Base-by-base conservation (phyloP, 139 green algal genomes). In the Closterium sp. region DNA sequence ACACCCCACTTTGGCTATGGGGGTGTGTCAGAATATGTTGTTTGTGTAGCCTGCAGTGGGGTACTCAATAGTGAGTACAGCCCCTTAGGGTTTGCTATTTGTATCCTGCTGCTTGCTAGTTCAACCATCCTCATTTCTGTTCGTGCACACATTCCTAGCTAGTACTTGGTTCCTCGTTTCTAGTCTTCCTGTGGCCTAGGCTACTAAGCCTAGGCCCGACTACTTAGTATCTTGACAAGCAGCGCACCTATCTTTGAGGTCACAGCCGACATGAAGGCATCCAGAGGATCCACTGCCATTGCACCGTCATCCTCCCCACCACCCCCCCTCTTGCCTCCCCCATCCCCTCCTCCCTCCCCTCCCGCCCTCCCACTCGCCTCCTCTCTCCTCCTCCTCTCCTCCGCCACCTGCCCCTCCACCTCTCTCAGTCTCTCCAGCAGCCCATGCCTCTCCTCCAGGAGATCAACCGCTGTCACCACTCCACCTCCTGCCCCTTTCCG, bases 201-300 rank as follows among this genome's bases (percentile, higher is more conserved):
- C n/a, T n/a, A n/a, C n/a, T n/a, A n/a, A n/a, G n/a, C n/a, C n/a
- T n/a, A n/a, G n/a, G n/a, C n/a, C n/a, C n/a, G n/a, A n/a, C n/a
- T n/a, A n/a, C n/a, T n/a, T n/a, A n/a, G n/a, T n/a, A n/a, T n/a
- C 2, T 38, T 2, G 2, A 38, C 1, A 3, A 50, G 85, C 42
- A 38, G 50, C 79, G 94, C 86, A 90, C 90, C 92, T 73, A 95
- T 94, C 31, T 94, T 85, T n/a, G 70, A 85, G 3, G 28, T 28
- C 9, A 96, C 88, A 17, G 88, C 32, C 19, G 32, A 87, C 92
- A 95, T 96, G 92, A 95, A 96, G 13, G 87, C 79, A 84, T 96
- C 94, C 30, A 96, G 79, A 17, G 91, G 34, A 50, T 96, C 94
- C 62, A 79, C 3, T 3, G 10, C 92, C 27, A 29, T 45, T 73